Base-by-base conservation (phyloP, 306 rosid species). In the Glycyrrhiza uralensis region DNA sequence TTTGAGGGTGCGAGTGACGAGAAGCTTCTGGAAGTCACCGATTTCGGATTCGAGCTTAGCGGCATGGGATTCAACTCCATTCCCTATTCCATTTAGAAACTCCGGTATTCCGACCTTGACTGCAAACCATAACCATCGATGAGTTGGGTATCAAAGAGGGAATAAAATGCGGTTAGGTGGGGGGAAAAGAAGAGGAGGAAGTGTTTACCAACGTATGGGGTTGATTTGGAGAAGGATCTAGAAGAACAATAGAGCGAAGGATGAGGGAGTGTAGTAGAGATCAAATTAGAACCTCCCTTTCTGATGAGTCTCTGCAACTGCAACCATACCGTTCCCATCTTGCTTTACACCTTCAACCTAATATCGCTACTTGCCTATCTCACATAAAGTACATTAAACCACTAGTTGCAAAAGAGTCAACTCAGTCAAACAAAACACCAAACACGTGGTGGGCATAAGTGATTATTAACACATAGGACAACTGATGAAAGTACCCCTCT, bases 51-150 rank as follows among this genome's bases (percentile, higher is more conserved):
- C 98, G 47, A 89, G 85, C 80, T 92, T 92, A 6, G 92, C 78
- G 11, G 80, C 90, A 75, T 89, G 95, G 41, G 98, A 58, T 44
- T 92, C 96, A 7, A 88, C 89, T 23, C 89, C 98, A 1, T 87
- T 81, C 56, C 98, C 98, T 51, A 92, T 80, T 72, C 96, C 96
- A 19, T 38, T 88, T 22, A 92, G 81, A 85, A 92, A 92, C 32
- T 89, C 98, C 0, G 89, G 91, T 76, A 92, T 92, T 45, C 98
- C 95, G 29, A 92, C 95, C 85, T 89, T 92, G 15, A 72, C 94
- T 92, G 90, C 69, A 78, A 72, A 45, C 30, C 7, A 9, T 12
- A 44, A 59, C 13, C 38, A 39, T 32, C 3, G 12, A 59, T 61
- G 6, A 38, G 33, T 19, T 61, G 6, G 20, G 33, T 19, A 36